Conservation (phyloP, 106 monocot genomes). For the Alisma plantagoaquatica region DNA sequence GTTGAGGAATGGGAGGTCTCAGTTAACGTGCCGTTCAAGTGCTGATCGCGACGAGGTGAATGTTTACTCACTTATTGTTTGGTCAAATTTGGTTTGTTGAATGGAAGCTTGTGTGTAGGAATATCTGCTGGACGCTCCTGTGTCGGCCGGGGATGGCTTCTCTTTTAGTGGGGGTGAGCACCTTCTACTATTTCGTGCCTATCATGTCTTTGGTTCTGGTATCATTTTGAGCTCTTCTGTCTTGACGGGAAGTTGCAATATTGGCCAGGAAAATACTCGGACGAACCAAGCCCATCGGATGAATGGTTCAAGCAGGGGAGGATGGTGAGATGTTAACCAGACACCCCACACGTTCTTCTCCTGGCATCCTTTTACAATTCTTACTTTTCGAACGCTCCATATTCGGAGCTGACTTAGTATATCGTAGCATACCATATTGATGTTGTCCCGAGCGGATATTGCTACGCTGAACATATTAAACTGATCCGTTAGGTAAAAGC, state of each 20-base stretch:
- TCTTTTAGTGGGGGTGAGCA: constrained; percentile 75
- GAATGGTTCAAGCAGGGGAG: constrained; percentile 87
- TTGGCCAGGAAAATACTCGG: constrained; percentile 78
- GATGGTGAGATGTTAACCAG: constrained; percentile 42
- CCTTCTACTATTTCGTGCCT: constrained; percentile 3
- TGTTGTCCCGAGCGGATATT: too few species aligned
- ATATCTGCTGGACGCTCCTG: constrained; percentile 78
- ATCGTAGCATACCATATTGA: too few species aligned
- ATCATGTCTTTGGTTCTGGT: not conserved
- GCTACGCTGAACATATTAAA: too few species aligned
- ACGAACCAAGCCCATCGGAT: constrained; percentile 61
- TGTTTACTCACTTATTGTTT: not conserved
- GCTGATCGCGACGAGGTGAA: constrained; percentile 35
- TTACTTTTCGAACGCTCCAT: too few species aligned
- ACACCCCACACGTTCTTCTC: too few species aligned
- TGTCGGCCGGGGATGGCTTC: constrained; percentile 78
- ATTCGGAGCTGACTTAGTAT: too few species aligned
- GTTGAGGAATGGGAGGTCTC: too few species aligned
- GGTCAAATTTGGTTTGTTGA: not conserved
- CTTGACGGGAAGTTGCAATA: too few species aligned
- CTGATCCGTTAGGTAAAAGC: constrained; percentile 76
- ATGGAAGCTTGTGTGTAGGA: constrained; percentile 27
- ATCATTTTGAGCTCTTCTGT: too few species aligned
- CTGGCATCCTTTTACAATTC: too few species aligned
- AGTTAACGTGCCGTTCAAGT: not conserved